Conservation (phyloP, 2,329 filamentous ascomycete species). For the Penicillium sp. region DNA sequence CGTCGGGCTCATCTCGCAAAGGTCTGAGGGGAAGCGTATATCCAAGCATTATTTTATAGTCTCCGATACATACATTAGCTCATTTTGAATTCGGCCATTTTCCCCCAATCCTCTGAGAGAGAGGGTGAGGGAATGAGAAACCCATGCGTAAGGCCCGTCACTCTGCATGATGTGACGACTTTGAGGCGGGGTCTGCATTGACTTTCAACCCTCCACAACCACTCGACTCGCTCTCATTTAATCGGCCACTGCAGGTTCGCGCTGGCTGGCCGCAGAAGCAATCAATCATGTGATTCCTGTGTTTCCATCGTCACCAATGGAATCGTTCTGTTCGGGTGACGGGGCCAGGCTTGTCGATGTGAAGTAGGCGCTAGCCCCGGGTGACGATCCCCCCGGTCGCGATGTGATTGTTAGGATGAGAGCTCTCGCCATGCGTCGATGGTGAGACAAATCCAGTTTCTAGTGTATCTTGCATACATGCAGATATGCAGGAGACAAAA, state of each 20-base stretch:
- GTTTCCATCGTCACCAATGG: constrained; percentile 28
- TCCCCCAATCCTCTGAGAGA: constrained; percentile 12
- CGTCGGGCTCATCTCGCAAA: constrained; percentile 45
- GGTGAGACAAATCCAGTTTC: constrained; percentile 36
- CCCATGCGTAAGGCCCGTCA: constrained; percentile 19
- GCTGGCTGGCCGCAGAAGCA: constrained; percentile 35
- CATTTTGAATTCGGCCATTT: constrained; percentile 17
- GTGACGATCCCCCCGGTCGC: constrained; percentile 31
- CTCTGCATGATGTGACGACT: constrained; percentile 27
- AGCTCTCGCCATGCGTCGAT: constrained; percentile 21
- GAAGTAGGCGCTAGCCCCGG: constrained; percentile 23
- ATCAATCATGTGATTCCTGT: constrained; percentile 41
- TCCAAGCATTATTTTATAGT: constrained; percentile 9
- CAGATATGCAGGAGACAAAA: background rate
- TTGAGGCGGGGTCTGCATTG: constrained; percentile 21
- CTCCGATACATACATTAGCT: constrained; percentile 12
- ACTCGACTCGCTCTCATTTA: constrained; percentile 26
- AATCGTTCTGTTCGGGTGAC: constrained; percentile 5
- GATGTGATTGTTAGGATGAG: constrained; percentile 22
- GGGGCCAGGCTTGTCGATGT: constrained; percentile 15
- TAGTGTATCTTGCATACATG: constrained; percentile 12
- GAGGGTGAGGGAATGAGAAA: background rate
- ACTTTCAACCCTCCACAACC: constrained; percentile 12
- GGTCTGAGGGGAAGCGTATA: constrained; percentile 19
- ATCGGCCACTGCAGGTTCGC: constrained; percentile 31